phyloP scores from a whole-genome alignment of 176 grass and related monocot species.

The Ensete ventricosum region DNA sequence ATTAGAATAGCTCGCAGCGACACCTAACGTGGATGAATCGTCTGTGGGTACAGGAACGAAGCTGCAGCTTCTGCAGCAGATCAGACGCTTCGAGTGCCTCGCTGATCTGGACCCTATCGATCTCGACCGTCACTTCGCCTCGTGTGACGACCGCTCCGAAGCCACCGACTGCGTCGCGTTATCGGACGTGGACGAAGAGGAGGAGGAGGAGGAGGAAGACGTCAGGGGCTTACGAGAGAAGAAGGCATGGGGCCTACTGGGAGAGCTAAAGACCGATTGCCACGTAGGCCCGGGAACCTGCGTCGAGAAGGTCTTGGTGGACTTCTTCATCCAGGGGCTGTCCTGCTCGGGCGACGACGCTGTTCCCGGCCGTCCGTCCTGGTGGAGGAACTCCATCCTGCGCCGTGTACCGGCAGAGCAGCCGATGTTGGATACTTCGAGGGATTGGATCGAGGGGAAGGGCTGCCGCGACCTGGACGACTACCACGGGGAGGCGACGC shows the following conservation, averaged over 20 bases:
- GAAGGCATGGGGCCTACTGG: constrained; percentile 25
- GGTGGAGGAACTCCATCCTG: not conserved
- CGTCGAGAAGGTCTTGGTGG: constrained; percentile 44
- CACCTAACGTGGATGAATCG: not conserved
- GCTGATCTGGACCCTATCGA: constrained; percentile 27
- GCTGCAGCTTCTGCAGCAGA: constrained; percentile 39
- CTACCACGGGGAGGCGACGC: not conserved
- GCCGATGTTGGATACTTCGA: constrained; percentile 16
- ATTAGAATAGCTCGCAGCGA: no score
- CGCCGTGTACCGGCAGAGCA: not conserved
- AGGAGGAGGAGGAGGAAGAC: no score
- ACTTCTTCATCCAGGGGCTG: constrained; percentile 52
- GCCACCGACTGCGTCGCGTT: not conserved
- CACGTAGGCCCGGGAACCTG: not conserved
- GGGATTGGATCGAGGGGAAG: not conserved
- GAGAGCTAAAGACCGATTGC: constrained; percentile 15
- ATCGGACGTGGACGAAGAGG: not conserved
- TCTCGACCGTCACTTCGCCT: constrained; percentile 34
- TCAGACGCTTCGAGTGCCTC: constrained; percentile 38
- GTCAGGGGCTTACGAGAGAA: not conserved
- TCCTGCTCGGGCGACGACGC: not conserved
- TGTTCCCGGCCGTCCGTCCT: no score
- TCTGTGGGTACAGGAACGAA: constrained; percentile 35
- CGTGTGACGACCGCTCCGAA: constrained; percentile 4
- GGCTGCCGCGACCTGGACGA: not conserved